Base-by-base conservation (phyloP, 306 rosid genomes). In the Prunus mongolica region DNA sequence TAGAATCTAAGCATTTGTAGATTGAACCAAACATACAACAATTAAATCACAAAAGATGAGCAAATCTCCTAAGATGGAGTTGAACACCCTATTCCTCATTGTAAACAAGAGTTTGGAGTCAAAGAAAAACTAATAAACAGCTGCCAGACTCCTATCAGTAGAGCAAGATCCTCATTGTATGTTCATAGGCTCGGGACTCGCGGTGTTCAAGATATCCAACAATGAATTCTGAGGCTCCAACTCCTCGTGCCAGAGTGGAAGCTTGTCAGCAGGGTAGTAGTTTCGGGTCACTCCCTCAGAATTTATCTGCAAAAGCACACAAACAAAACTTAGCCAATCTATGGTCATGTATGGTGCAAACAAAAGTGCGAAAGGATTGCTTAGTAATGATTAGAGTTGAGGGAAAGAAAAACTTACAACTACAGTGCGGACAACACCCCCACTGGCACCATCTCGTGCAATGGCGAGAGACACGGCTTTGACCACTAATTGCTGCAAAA, bases 381-480 rank as follows among this genome's bases (percentile, higher is more conserved):
- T 32, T 19, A 14, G 34, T 51, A 4, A 3, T 44, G 18, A 51
- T 4, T 6, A 52, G 20, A 45, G 6, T 52, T 20, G 15, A 41
- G 12, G 51, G n/a, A 1, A 61, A 55, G 44, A 15, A 73, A 46
- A 49, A 71, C 98, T 87, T 85, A 96, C 99, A 61, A 82, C 86
- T 58, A 92, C 98, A 2, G 99, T 96, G 52, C 99, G 96, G 67
- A 96, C 97, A 54, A 96, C 99, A 20, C 99, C 99, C 7, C 99
- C 99, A 86, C 99, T 96, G 13, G 99, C 99, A 44, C 99, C 99
- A 51, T 96, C 99, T 49, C 98, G 91, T 13, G 98, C 99, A 80
- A 96, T 92, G 65, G 99, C 98, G 10, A 96, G 96, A 16, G 99
- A 96, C 66, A 96, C 99, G 24, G 98, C 99, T 87, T 92, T 96